phyloP scores from a whole-genome alignment of 139 green algal species.

The Picochlorum sp. region DNA sequence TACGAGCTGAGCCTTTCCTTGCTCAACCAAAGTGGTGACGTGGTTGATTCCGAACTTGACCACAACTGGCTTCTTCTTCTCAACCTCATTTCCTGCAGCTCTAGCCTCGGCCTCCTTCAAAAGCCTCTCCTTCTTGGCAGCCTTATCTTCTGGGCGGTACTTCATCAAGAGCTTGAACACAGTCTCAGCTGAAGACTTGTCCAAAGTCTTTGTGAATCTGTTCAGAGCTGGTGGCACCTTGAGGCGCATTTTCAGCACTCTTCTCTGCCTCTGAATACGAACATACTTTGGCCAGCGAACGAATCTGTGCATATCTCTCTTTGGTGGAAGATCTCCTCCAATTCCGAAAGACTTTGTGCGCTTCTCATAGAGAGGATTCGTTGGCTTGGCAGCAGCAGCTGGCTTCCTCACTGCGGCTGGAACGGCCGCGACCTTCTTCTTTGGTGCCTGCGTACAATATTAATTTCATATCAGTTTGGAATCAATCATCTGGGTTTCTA shows the following conservation, averaged over 20 bases:
- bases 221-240: slow-evolving; percentile 81
- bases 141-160: slow-evolving; percentile 95
- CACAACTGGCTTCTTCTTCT: slow-evolving; percentile 93
- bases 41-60: slow-evolving; percentile 99
- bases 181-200: slow-evolving; percentile 86
- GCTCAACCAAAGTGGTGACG: slow-evolving; percentile 93
- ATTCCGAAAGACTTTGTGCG: slow-evolving; percentile 86
- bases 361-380: slow-evolving; percentile 96
- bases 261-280: slow-evolving; percentile 91
- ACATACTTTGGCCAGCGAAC: slow-evolving; percentile 99
- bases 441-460: slow-evolving; percentile 33
- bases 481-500: too few species aligned
- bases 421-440: slow-evolving; percentile 72
- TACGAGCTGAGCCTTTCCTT: slow-evolving; percentile 90
- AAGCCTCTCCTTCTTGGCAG: slow-evolving; percentile 89
- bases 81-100: slow-evolving; percentile 46
- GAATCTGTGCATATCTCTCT: slow-evolving; percentile 90
- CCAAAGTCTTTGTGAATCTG: slow-evolving; percentile 78
- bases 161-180: slow-evolving; percentile 99
- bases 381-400: slow-evolving; percentile 56
- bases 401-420: slow-evolving; percentile 62
- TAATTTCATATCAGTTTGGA: not conserved
- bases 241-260: slow-evolving; percentile 88
- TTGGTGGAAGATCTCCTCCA: slow-evolving; percentile 67
- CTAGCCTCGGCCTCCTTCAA: slow-evolving; percentile 64